A percentile compares a stretch with the other conserved stretches of the same genome.
Conservation (phyloP, 306 rosid species). For the Cicer bijugum region DNA sequence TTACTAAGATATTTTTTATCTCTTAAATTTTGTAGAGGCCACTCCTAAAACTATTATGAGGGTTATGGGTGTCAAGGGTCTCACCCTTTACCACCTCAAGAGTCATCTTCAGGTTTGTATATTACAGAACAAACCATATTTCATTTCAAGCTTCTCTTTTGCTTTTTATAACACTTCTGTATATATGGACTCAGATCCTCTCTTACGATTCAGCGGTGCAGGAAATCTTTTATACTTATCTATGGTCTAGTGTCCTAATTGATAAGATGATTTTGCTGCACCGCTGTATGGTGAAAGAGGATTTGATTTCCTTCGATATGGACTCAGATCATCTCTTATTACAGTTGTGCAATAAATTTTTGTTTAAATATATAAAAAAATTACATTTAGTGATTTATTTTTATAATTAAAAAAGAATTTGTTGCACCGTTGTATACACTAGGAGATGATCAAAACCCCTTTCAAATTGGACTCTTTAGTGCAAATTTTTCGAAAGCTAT, state of each 20-base stretch:
- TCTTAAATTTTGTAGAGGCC: slow-evolving; percentile 66
- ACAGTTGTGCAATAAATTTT: no score
- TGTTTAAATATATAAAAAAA: no score
- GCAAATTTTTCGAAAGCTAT: no score
- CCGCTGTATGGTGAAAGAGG: not conserved
- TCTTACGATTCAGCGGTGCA: not conserved
- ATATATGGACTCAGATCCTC: not conserved
- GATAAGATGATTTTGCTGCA: not conserved
- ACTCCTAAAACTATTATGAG: slow-evolving; percentile 99
- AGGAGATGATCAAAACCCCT: not conserved
- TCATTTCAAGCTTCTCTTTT: slow-evolving; percentile 33
- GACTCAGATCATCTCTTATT: no score
- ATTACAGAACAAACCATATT: slow-evolving; percentile 31
- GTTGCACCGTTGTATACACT: no score
- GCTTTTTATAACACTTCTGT: slow-evolving; percentile 42
- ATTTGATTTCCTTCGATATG: no score
- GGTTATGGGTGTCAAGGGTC: slow-evolving; percentile 99
- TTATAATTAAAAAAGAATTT: no score
- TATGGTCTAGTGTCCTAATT: not conserved
- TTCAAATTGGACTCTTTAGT: not conserved
- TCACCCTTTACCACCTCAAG: slow-evolving; percentile 99
- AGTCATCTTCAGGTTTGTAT: slow-evolving; percentile 95
- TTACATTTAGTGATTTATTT: no score
- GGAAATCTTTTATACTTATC: not conserved
- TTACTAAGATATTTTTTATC: not conserved